Evolutionary conservation across 2,329 filamentous ascomycete species (phyloP), one percentile per base, ranked within the genome.

Genomic region (Ophiostoma triangulosporum): DNA sequence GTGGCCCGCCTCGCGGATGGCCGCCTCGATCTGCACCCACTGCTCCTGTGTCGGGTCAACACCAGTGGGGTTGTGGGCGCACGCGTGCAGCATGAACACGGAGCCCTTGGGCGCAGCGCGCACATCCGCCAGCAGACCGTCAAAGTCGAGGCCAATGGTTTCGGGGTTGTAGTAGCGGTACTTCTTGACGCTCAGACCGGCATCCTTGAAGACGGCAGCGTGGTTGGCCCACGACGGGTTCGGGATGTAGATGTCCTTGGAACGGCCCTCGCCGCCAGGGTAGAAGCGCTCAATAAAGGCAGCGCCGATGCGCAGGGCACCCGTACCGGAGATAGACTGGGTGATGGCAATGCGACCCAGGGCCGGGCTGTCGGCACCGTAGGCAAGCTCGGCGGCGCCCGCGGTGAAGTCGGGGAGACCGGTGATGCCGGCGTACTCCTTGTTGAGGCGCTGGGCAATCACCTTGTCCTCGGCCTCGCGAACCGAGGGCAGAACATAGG

Each of bases 141-240:
- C 88, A 65, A 96, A 97, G 78, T 98, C 93, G 60, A 98, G 84
- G 54, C 90, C 90, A 67, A 96, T 97, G 66, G 91, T 97, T 68
- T 95, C 84, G 78, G 95, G 94, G 82, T 97, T 88, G 78, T 97
- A 98, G 83, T 98, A 98, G 64, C 88, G 80, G 80, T 98, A 98
- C 74, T 90, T 88, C 73, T 90, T 83, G 58, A 97, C 89, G 71
- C 87, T 79, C 60, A 98, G 80, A 55, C 90, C 88, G 31, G 88
- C 86, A 71, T 97, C 90, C 72, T 80, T 84, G 82, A 98, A 97
- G 70, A 98, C 87, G 60, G 91, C 90, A 68, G 81, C 87, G 78
- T 98, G 93, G 80, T 98, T 97, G 64, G 91, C 93, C 93, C 93
- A 98, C 63, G 88, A 95, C 51, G 93, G 93, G 54, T 77, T 90